Conservation (phyloP, 169 alveolate genomes). For the Eimeria acervulina region DNA sequence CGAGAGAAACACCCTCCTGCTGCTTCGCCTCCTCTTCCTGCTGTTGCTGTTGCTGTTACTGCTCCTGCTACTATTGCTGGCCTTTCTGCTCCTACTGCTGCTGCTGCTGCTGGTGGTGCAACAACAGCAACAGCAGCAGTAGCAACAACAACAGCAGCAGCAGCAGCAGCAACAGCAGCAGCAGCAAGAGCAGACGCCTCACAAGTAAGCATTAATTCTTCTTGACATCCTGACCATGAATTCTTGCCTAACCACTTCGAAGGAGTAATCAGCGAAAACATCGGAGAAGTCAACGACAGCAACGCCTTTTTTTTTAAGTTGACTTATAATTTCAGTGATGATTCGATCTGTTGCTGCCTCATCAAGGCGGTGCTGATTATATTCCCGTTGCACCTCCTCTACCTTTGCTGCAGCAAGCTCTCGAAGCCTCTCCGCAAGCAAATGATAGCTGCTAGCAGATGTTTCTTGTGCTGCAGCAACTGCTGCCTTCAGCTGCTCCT, state of each 20-base stretch:
- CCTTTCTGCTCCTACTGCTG: background rate
- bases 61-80: too few relatives aligned
- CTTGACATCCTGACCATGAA: constrained; percentile 1
- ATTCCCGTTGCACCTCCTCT: background rate
- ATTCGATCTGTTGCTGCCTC: background rate
- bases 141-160: too few relatives aligned
- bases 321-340: background rate
- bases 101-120: too few relatives aligned
- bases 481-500: constrained; percentile 16
- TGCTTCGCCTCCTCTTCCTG: too few relatives aligned
- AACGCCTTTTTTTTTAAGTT: constrained; percentile 26
- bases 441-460: background rate
- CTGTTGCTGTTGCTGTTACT: too few relatives aligned
- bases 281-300: constrained; percentile 36
- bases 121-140: too few relatives aligned
- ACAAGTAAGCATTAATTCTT: constrained; percentile 23
- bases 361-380: background rate
- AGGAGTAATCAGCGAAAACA: background rate
- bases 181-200: too few relatives aligned
- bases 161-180: too few relatives aligned
- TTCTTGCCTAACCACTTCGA: constrained; percentile 2
- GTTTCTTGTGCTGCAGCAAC: background rate
- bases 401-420: background rate
- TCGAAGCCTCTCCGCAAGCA: background rate
- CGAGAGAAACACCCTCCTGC: too few relatives aligned